A percentile compares a stretch with the other conserved stretches of the same genome.
phyloP scores from a whole-genome alignment of 805 yeast species.

The Sugiyamaella qingdaonensis region DNA sequence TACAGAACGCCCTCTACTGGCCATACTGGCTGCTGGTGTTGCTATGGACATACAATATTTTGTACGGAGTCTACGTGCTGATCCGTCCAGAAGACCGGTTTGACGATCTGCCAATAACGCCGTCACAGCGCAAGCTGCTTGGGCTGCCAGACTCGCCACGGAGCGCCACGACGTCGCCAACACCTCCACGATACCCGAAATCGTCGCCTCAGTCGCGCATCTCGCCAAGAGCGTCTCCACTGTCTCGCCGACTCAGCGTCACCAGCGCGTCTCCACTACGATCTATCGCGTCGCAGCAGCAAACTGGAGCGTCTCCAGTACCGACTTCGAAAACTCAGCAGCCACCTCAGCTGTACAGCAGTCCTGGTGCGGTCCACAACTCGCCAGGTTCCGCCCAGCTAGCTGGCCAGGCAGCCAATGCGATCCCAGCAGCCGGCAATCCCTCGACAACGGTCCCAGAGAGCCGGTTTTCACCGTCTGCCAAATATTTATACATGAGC shows the following conservation, averaged over 20 bases:
- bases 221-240: slow-evolving; percentile 20
- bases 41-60: slow-evolving; percentile 22
- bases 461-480: slow-evolving; percentile 10
- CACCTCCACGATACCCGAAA: slow-evolving; percentile 24
- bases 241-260: slow-evolving; percentile 5
- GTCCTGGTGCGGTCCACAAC: background rate
- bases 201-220: slow-evolving; percentile 21
- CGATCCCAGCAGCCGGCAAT: too few relatives aligned
- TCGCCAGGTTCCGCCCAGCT: background rate
- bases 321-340: too few relatives aligned
- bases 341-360: too few relatives aligned
- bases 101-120: slow-evolving; percentile 26
- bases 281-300: background rate
- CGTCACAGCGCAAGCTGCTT: slow-evolving; percentile 27
- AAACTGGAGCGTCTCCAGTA: background rate
- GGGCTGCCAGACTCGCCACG: slow-evolving; percentile 27
- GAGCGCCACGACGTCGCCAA: slow-evolving; percentile 18
- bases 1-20: background rate
- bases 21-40: slow-evolving; percentile 16
- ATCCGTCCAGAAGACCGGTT: slow-evolving; percentile 20
- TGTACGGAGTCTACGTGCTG: slow-evolving; percentile 12
- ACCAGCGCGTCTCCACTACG: slow-evolving; percentile 6
- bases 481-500: slow-evolving; percentile 11
- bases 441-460: background rate
- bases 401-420: background rate